Percentiles rank a stretch among this genome's conserved stretches.
Conservation (phyloP, 2,329 filamentous ascomycete genomes). For the Fusarium armeniacum region DNA sequence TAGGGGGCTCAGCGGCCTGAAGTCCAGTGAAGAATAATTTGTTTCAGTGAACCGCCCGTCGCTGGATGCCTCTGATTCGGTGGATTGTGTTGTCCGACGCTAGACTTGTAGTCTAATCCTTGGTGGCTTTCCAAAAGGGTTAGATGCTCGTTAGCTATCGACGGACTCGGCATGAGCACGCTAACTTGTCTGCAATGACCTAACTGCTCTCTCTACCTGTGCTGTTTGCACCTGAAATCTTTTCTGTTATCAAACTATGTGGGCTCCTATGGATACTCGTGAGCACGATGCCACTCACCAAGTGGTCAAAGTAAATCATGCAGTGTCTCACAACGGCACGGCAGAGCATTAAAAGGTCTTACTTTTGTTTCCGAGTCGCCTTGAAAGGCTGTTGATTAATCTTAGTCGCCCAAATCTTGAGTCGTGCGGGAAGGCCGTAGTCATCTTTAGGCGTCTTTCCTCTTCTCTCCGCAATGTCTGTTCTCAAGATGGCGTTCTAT, state of each 20-base stretch:
- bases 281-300: background rate
- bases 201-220: no score
- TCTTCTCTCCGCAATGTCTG: conserved; percentile 35
- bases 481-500: background rate
- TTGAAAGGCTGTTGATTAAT: conserved; percentile 8
- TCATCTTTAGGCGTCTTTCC: background rate
- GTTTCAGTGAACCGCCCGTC: conserved; percentile 3
- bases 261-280: conserved; percentile 13
- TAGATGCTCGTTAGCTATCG: background rate
- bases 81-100: conserved; percentile 1
- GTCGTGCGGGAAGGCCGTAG: conserved; percentile 6
- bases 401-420: conserved; percentile 9
- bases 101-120: background rate
- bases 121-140: conserved; percentile 4
- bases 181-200: background rate
- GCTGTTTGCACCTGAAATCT: background rate
- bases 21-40: conserved; percentile 14
- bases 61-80: background rate
- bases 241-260: conserved; percentile 2
- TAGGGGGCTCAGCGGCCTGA: background rate
- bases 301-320: conserved; percentile 7
- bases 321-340: conserved; percentile 1
- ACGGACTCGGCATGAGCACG: background rate
- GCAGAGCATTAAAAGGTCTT: background rate
- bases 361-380: conserved; percentile 7